Evolutionary conservation across 148 eudicot genomes (phyloP).

Genomic region (Fagopyrum tataricum): DNA sequence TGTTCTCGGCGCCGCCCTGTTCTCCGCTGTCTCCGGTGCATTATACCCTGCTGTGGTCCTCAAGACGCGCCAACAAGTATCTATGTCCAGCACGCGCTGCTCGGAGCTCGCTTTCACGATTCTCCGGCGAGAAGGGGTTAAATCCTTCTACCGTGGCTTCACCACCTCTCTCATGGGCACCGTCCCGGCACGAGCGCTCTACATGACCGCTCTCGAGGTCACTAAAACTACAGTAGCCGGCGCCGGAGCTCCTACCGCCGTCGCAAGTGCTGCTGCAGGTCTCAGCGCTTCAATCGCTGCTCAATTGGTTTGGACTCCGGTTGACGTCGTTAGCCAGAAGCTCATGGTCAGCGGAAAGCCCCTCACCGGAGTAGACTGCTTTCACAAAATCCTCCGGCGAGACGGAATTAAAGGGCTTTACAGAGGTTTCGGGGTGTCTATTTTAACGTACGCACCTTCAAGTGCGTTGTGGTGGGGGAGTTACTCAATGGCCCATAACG

Average conservation of each 20-base stretch:
- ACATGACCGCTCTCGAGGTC: conserved; percentile 76
- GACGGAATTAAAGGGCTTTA: conserved; percentile 50
- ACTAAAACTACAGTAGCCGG: conserved; percentile 59
- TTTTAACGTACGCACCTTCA: conserved; percentile 54
- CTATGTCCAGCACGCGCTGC: conserved; percentile 28
- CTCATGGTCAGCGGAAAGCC: conserved; percentile 51
- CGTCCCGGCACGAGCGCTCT: conserved; percentile 75
- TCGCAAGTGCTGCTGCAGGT: conserved; percentile 55
- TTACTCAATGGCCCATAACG: conserved; percentile 35
- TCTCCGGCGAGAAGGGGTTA: conserved; percentile 42
- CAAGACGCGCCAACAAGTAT: conserved; percentile 75
- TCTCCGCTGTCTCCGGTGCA: conserved; percentile 67
- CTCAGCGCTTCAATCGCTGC: conserved; percentile 51
- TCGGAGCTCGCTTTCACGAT: conserved; percentile 39
- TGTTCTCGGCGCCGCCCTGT: conserved; percentile 74
- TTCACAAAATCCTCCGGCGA: conserved; percentile 27
- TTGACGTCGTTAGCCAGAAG: conserved; percentile 58
- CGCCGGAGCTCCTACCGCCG: conserved; percentile 39
- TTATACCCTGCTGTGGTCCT: conserved; percentile 76
- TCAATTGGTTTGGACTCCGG: conserved; percentile 59
- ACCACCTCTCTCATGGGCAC: conserved; percentile 84
- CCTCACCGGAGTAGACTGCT: conserved; percentile 39
- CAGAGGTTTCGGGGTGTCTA: conserved; percentile 58
- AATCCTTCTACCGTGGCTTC: conserved; percentile 62
- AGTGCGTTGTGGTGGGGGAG: conserved; percentile 67